phyloP scores from a whole-genome alignment of 345 rosid species.

The Bruguiera sexangula region DNA sequence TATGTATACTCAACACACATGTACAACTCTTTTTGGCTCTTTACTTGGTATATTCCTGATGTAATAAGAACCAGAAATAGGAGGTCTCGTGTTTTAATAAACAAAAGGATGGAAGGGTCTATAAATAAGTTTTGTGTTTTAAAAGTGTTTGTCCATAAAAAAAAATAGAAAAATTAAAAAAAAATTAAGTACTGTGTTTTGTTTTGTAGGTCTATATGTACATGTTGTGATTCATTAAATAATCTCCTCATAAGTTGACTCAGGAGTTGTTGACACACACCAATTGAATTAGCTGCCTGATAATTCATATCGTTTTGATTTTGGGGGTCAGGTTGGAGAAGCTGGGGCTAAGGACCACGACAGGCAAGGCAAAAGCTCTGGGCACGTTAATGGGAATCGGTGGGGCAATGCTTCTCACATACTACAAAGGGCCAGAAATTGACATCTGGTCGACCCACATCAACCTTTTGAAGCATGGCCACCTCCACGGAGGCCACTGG shows the following conservation, averaged over 20 bases:
- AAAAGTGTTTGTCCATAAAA: no score
- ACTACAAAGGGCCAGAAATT: conserved; percentile 16
- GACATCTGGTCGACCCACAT: conserved; percentile 16
- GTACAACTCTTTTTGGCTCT: no score
- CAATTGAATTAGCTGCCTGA: neutral
- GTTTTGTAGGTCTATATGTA: no score
- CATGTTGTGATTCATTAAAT: neutral
- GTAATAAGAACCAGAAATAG: no score
- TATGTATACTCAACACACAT: neutral
- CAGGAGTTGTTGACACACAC: no score
- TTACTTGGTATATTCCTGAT: no score
- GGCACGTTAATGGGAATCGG: conserved; percentile 19
- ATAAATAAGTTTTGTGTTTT: no score
- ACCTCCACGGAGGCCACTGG: neutral
- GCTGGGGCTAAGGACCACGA: neutral
- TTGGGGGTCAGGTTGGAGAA: conserved; percentile 11
- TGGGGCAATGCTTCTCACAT: conserved; percentile 23
- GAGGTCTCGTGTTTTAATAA: no score
- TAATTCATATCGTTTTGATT: neutral
- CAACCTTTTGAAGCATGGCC: conserved; percentile 4
- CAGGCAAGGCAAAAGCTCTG: conserved; percentile 17
- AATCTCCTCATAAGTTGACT: neutral
- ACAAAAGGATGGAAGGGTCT: no score
- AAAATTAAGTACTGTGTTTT: no score
- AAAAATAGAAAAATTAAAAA: no score